A percentile compares a stretch with the other conserved stretches of the same genome.
Conservation (phyloP, 495 filamentous ascomycete genomes). For the Podospora fimiseda region DNA sequence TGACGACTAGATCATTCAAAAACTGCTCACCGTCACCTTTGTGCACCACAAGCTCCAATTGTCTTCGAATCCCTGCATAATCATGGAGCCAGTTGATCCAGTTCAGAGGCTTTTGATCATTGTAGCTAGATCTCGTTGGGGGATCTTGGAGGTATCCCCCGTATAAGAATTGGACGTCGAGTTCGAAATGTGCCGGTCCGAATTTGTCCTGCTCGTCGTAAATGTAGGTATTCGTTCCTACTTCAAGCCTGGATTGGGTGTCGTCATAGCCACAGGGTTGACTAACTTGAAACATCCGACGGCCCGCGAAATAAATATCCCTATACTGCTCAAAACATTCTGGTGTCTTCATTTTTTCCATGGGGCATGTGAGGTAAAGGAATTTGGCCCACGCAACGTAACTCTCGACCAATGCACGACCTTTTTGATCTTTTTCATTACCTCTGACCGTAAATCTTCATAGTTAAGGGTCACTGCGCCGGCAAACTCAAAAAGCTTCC, state of each 20-base stretch:
- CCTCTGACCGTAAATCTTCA: not conserved
- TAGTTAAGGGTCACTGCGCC: conserved; percentile 12
- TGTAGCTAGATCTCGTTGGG: conserved; percentile 1
- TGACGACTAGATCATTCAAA: conserved; percentile 20
- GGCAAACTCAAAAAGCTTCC: conserved; percentile 20
- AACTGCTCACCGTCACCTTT: not conserved
- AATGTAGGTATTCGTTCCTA: no score
- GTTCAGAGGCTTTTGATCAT: not conserved
- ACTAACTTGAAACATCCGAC: no score
- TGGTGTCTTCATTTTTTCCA: not conserved
- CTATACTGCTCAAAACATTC: not conserved
- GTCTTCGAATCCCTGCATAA: not conserved
- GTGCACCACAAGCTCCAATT: conserved; percentile 1
- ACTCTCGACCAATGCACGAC: not conserved
- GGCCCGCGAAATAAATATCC: no score
- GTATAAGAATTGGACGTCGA: conserved; percentile 15
- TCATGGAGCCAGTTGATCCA: conserved; percentile 15
- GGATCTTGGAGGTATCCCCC: conserved; percentile 15
- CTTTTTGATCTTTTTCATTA: not conserved
- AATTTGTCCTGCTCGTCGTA: conserved; percentile 17
- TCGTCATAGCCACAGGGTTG: no score
- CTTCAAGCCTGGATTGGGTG: no score
- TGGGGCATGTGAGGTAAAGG: not conserved
- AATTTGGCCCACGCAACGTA: conserved; percentile 2
- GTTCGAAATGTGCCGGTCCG: conserved; percentile 7